A percentile compares a stretch with the other conserved stretches of the same genome.
Evolutionary conservation across 2,329 filamentous ascomycete genomes (phyloP).

Genomic region (Ascochyta pisi): DNA sequence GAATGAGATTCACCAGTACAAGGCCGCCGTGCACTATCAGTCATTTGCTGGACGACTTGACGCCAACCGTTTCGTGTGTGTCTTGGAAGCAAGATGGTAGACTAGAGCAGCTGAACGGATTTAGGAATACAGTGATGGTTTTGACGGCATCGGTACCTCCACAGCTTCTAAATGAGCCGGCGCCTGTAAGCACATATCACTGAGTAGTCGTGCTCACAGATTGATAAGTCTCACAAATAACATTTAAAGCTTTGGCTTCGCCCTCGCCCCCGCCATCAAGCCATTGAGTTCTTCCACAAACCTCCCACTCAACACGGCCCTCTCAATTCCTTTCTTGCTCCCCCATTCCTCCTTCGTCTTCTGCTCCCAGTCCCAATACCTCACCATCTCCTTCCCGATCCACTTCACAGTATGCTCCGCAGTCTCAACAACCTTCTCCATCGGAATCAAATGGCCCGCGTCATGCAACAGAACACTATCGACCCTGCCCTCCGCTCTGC

Average conservation of each 20-base stretch:
- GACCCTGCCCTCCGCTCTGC: constrained; percentile 70
- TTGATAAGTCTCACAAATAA: too few species aligned
- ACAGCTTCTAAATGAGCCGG: too few species aligned
- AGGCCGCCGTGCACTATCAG: neutral
- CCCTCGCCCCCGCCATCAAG: constrained; percentile 21
- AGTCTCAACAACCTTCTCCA: constrained; percentile 75
- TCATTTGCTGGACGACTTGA: too few species aligned
- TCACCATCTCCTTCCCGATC: constrained; percentile 47
- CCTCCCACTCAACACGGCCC: constrained; percentile 35
- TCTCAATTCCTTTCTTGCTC: constrained; percentile 37
- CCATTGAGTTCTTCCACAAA: constrained; percentile 40
- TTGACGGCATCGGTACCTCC: too few species aligned
- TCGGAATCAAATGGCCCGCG: constrained; percentile 80
- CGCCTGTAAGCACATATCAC: too few species aligned
- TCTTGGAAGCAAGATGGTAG: too few species aligned
- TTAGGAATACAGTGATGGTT: too few species aligned
- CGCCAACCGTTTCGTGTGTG: too few species aligned
- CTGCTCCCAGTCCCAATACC: constrained; percentile 47
- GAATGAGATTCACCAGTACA: neutral
- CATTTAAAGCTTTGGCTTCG: constrained; percentile 33
- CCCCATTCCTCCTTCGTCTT: constrained; percentile 44
- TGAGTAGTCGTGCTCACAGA: too few species aligned
- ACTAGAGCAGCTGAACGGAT: too few species aligned
- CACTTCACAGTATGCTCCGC: constrained; percentile 60
- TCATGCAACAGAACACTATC: constrained; percentile 68